Base-by-base conservation (phyloP, 345 rosid species). In the Melaleuca quinquenervia region DNA sequence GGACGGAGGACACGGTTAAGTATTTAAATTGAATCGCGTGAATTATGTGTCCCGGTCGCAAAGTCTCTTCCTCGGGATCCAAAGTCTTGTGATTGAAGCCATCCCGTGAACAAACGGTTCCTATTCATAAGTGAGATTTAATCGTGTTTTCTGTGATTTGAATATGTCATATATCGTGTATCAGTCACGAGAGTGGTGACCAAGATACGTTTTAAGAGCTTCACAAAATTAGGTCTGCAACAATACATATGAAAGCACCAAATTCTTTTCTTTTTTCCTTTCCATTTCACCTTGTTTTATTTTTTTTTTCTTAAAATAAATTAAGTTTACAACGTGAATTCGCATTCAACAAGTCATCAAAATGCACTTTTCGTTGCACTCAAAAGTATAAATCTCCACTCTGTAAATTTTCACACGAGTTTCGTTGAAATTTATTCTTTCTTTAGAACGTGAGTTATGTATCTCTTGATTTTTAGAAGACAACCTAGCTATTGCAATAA, bases 11-110 rank as follows among this genome's bases (percentile, higher is more conserved):
- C 24, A 29, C 5, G 32, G 7, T 24, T 55, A 55, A 55, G 27
- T 55, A 22, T 58, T 58, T n/a, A 8, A 3, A 0, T 12, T 58
- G 32, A 29, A 26, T n/a, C 27, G 26, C 0, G 32, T 3, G 0
- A 58, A 58, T 29, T n/a, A 1, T 6, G 5, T n/a, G 12, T 12
- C 11, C 12, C 11, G n/a, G 12, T 58, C 70, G n/a, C 8, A n/a
- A n/a, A 3, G 12, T 58, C 32, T 58, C 70, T 58, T 0, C 26
- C 14, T 12, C 70, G n/a, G 5, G n/a, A 58, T n/a, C 32, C 8
- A 12, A 12, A 26, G 13, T 11, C 64, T n/a, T 0, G 27, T 2
- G 15, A 58, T 29, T 6, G 1, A 32, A 58, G 16, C 32, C 6
- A 11, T 58, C 7, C 3, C 6, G 16, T 55, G 14, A 13, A 55